Conservation (phyloP, 2,329 filamentous ascomycete species). For the Claviceps pusilla region DNA sequence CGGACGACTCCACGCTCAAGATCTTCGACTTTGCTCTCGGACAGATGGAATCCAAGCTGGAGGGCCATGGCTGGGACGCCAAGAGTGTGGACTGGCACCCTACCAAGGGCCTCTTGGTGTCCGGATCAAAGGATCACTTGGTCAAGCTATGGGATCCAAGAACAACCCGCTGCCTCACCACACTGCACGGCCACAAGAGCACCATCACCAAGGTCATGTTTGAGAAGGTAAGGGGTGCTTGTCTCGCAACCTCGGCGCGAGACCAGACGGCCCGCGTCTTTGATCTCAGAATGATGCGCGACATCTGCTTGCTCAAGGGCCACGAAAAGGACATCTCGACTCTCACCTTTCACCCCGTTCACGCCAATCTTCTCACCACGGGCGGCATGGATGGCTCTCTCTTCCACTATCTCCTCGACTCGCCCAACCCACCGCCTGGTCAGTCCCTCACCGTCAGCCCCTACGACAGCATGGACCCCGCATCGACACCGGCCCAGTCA, state of each 20-base stretch:
- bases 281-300: conserved; percentile 94
- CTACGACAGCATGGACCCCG: conserved; percentile 70
- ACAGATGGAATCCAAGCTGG: conserved; percentile 65
- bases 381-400: conserved; percentile 82
- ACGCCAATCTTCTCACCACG: conserved; percentile 76
- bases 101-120: conserved; percentile 82
- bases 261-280: conserved; percentile 90
- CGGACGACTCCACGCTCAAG: conserved; percentile 83
- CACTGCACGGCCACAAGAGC: conserved; percentile 92
- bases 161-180: conserved; percentile 76
- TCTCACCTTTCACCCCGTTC: conserved; percentile 83
- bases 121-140: conserved; percentile 91
- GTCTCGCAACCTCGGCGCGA: conserved; percentile 81
- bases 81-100: conserved; percentile 98
- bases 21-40: conserved; percentile 92
- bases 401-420: conserved; percentile 89
- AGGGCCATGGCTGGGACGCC: conserved; percentile 95
- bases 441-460: conserved; percentile 59
- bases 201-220: conserved; percentile 89
- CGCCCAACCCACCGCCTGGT: conserved; percentile 71
- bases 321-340: conserved; percentile 95
- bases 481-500: conserved; percentile 70
- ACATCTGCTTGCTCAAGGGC: conserved; percentile 82
- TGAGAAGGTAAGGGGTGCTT: conserved; percentile 67
- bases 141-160: conserved; percentile 98